Evolutionary conservation across 352 stramenopile species (phyloP).

Genomic region (Discostella stelligera): DNA sequence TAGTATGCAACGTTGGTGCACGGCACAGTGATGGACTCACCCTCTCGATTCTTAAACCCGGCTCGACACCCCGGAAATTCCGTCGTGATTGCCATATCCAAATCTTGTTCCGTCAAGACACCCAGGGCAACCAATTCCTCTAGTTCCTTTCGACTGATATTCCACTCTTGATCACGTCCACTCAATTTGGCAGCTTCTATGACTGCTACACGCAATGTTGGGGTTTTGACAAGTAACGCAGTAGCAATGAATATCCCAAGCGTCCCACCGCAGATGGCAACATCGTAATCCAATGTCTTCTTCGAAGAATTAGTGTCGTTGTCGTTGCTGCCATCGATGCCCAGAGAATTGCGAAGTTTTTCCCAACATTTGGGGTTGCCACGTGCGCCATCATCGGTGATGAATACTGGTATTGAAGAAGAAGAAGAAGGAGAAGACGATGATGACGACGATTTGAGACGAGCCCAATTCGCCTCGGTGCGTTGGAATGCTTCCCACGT

Average conservation of each 20-base stretch:
- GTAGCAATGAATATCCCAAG: conserved; percentile 84
- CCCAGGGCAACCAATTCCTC: conserved; percentile 75
- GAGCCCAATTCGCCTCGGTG: conserved; percentile 66
- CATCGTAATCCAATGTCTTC: conserved; percentile 73
- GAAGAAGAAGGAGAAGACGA: conserved; percentile 28
- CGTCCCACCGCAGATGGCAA: conserved; percentile 83
- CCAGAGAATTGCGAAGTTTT: conserved; percentile 43
- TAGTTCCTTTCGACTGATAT: conserved; percentile 83
- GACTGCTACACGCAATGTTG: conserved; percentile 69
- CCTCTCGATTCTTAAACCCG: conserved; percentile 75
- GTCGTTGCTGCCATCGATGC: background rate
- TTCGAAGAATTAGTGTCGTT: background rate
- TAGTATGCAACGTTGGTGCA: too few species aligned
- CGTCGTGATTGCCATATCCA: conserved; percentile 70
- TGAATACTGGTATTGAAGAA: conserved; percentile 52
- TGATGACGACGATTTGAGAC: conserved; percentile 55
- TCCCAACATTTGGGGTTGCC: conserved; percentile 63
- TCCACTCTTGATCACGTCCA: conserved; percentile 84
- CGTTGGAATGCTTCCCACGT: conserved; percentile 63
- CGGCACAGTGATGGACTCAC: conserved; percentile 14
- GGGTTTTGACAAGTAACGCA: conserved; percentile 64
- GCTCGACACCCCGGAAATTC: conserved; percentile 67
- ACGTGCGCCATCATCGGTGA: conserved; percentile 57
- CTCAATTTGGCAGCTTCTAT: conserved; percentile 77
- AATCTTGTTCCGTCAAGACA: conserved; percentile 72